Conservation (phyloP, 176 grass and related monocot species). For the Aegilops tauschii region DNA sequence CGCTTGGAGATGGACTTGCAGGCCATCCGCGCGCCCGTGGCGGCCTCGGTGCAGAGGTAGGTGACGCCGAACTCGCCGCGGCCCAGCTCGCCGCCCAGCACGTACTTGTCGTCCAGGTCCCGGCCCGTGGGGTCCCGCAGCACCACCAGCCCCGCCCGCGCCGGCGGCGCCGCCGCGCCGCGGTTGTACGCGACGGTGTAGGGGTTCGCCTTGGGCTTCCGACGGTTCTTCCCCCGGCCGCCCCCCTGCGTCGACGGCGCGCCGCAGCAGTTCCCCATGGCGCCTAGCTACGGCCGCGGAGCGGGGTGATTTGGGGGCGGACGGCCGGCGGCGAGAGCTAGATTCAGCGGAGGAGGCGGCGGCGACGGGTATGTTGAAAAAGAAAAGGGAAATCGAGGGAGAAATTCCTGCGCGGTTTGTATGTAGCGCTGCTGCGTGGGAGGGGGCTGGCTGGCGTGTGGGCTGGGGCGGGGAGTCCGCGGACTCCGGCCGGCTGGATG, state of each 20-base stretch:
- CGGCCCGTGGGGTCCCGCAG: slow-evolving; percentile 48
- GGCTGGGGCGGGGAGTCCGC: slow-evolving; percentile 32
- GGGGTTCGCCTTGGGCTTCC: slow-evolving; percentile 35
- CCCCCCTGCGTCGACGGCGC: slow-evolving; percentile 31
- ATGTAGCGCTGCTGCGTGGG: not conserved
- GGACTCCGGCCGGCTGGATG: slow-evolving; percentile 26
- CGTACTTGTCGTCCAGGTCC: slow-evolving; percentile 39
- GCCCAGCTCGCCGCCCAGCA: slow-evolving; percentile 60
- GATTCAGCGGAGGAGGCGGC: slow-evolving; percentile 23
- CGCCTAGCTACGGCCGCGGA: not conserved
- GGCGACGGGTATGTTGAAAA: not conserved
- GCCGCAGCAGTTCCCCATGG: slow-evolving; percentile 73
- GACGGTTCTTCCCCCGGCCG: not conserved
- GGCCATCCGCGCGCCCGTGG: slow-evolving; percentile 40
- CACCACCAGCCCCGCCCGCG: slow-evolving; percentile 47
- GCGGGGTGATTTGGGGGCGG: not conserved
- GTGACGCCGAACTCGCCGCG: slow-evolving; percentile 73
- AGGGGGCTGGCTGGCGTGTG: slow-evolving; percentile 29
- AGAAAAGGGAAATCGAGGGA: not conserved
- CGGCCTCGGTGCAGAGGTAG: slow-evolving; percentile 60
- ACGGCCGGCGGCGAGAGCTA: not conserved
- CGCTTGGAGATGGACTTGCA: slow-evolving; percentile 79
- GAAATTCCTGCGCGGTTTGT: slow-evolving; percentile 24
- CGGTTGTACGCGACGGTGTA: slow-evolving; percentile 49
- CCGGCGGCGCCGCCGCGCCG: not conserved